Percentiles rank a stretch among this genome's conserved stretches.
Conservation (phyloP, 2,329 filamentous ascomycete species). For the Sodiomyces alkalinus region DNA sequence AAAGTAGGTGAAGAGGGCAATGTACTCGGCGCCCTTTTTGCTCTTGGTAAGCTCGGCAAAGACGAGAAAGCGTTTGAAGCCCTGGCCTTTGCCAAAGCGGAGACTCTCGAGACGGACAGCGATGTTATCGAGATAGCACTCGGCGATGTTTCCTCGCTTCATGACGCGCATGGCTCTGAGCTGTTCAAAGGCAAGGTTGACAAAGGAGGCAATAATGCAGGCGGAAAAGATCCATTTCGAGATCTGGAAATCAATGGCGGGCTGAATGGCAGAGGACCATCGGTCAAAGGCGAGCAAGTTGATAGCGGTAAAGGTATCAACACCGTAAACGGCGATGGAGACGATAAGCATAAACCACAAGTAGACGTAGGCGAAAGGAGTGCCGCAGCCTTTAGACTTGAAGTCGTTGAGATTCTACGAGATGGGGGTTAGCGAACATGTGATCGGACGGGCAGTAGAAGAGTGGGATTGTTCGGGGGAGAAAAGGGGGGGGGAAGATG, state of each 20-base stretch:
- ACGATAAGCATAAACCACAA: conserved; percentile 62
- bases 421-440: background rate
- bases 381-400: conserved; percentile 63
- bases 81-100: conserved; percentile 56
- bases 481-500: no score
- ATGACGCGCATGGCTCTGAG: conserved; percentile 69
- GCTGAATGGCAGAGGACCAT: conserved; percentile 75
- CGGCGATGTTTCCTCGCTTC: conserved; percentile 68
- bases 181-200: conserved; percentile 69
- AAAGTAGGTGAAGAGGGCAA: conserved; percentile 85
- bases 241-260: conserved; percentile 58
- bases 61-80: conserved; percentile 83
- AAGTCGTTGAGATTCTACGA: conserved; percentile 51
- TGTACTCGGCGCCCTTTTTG: conserved; percentile 79
- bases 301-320: conserved; percentile 87
- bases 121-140: conserved; percentile 80
- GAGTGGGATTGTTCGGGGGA: no score
- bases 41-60: conserved; percentile 84
- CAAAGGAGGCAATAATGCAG: conserved; percentile 82
- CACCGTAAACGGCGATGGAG: conserved; percentile 71
- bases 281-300: conserved; percentile 79
- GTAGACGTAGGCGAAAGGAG: conserved; percentile 68
- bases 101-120: conserved; percentile 75
- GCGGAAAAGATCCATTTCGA: conserved; percentile 91
- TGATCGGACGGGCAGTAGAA: no score